These are phyloP conservation scores for Acacia confusa DNA, from an alignment of 306 rosid genomes.

Conservation along the genomic window DNA sequence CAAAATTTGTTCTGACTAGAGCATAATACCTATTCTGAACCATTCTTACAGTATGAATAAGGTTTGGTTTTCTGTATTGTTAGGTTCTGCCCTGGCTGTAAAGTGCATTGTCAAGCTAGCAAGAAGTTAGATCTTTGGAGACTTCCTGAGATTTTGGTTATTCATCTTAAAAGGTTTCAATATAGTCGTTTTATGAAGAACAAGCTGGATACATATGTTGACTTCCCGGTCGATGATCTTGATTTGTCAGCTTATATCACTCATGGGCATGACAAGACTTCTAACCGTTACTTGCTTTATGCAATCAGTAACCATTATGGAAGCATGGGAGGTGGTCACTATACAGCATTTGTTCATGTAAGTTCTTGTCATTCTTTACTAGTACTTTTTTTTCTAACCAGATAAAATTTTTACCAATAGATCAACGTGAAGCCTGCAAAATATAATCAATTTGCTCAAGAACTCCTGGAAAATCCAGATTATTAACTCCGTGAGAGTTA, in stretches of 20 bases:
- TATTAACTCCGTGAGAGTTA: background rate
- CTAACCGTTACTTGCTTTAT: constrained; percentile 76
- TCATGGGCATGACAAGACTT: constrained; percentile 52
- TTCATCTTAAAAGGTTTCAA: constrained; percentile 96
- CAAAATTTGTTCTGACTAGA: background rate
- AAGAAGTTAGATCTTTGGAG: constrained; percentile 99
- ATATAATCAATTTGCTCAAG: constrained; percentile 15
- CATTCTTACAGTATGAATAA: constrained; percentile 39
- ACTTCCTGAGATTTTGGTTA: constrained; percentile 95
- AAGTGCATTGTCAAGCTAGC: constrained; percentile 86
- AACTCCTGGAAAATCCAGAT: background rate
- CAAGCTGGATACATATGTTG: constrained; percentile 94
- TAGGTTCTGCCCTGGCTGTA: constrained; percentile 96
- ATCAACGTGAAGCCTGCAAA: constrained; percentile 13
- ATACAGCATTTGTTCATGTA: constrained; percentile 97
- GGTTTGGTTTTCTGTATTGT: constrained; percentile 24
- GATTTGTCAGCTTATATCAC: constrained; percentile 83
- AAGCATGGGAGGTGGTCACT: constrained; percentile 99
- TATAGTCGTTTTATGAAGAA: constrained; percentile 89
- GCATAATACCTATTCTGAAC: constrained; percentile 22
- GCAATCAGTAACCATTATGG: constrained; percentile 96
- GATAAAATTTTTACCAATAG: constrained; percentile 13
- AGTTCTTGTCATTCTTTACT: constrained; percentile 42
- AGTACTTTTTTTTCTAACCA: background rate
- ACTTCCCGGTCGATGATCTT: constrained; percentile 83